Evolutionary conservation across 371 early-diverging fungal species (phyloP), one percentile per base, ranked within the genome.

Genomic region (Mucor racemosus): DNA sequence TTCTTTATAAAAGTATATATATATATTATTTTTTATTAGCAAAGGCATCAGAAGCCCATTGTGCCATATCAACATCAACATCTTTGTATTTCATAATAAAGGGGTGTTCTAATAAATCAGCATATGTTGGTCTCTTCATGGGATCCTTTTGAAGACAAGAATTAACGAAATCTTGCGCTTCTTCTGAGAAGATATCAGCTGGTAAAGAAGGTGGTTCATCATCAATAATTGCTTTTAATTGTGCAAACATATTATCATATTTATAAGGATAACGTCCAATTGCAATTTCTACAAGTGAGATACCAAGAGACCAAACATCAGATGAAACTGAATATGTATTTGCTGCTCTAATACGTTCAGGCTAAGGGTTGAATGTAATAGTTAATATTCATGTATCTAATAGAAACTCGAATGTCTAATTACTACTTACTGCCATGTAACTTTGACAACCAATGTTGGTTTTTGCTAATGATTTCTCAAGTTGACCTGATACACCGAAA

Each of bases 371-470:
- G 26, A 26, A 26, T 1, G 26, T 1, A 3, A 26, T 1, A 26
- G 26, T 26, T 26, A 26, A 3, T 26, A 26, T 26, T 26, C 26
- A 26, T 26, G 26, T 26, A 26, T 26, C 26, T 26, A 26, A 1
- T 26, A 26, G 26, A 26, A 26, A 26, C 26, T 3, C 26, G 3
- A 26, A 26, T 26, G 1, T 26, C 3, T 26, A 26, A 26, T 26
- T 1, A 26, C 26, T 26, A 44, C 84, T 75, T 87, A 92, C 92
- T 10, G 96, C 95, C 96, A 97, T 95, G 72, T 96, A 97, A 73
- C 92, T 91, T 76, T 95, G 95, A 75, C 95, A 95, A 2, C 96
- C 97, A 65, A 95, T 92, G 67, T 95, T 92, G 2, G 97, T 97
- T 78, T 93, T 95, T 46, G 96, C 97, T 73, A 95, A 76, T 14